Evolutionary conservation across 176 grass and related monocot genomes (phyloP).

Genomic region (Thinopyrum elongatum): DNA sequence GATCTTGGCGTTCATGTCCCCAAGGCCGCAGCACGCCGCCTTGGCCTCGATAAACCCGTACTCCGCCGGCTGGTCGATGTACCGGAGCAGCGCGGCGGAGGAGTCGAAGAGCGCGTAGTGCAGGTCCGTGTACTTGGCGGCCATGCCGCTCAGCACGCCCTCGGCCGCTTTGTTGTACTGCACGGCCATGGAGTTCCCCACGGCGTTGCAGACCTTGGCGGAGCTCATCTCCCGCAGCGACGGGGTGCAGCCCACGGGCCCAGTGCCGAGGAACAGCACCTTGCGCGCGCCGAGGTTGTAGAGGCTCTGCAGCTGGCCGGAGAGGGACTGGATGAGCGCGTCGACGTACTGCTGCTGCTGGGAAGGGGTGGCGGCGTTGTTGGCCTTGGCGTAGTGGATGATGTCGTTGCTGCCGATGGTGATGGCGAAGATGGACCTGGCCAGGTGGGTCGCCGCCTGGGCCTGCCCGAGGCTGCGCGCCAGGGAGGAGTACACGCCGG

Average conservation of each 20-base stretch:
- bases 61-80: background rate
- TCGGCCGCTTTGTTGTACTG: constrained; percentile 58
- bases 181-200: constrained; percentile 45
- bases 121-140: constrained; percentile 6
- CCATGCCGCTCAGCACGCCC: constrained; percentile 40
- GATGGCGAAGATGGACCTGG: constrained; percentile 72
- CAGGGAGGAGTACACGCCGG: constrained; percentile 39
- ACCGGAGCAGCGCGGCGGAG: background rate
- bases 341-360: constrained; percentile 42
- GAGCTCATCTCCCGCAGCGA: constrained; percentile 55
- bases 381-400: constrained; percentile 60
- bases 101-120: background rate
- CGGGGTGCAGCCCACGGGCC: constrained; percentile 72
- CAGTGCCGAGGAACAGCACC: constrained; percentile 62
- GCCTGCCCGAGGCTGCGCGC: constrained; percentile 55
- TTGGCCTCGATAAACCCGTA: background rate
- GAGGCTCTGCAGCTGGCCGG: constrained; percentile 59
- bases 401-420: constrained; percentile 95
- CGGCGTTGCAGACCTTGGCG: constrained; percentile 37
- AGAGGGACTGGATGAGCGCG: constrained; percentile 47
- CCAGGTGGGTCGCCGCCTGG: constrained; percentile 45
- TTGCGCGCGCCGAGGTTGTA: constrained; percentile 75
- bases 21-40: constrained; percentile 18
- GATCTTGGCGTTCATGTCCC: constrained; percentile 73
- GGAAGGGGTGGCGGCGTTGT: background rate